phyloP scores from a whole-genome alignment of 768 basidiomycete species.

The Podaxis sp. region DNA sequence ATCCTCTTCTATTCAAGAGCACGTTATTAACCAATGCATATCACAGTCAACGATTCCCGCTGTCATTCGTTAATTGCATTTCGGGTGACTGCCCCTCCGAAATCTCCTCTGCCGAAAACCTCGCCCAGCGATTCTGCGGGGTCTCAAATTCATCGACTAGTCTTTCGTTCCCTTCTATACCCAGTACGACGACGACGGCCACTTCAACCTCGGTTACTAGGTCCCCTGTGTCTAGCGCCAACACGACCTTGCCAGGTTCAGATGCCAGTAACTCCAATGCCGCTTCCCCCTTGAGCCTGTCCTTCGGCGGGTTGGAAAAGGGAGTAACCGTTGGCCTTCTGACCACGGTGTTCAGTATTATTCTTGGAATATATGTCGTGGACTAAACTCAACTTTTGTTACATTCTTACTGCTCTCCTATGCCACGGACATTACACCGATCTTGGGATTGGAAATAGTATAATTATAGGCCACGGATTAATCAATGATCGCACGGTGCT shows the following conservation, averaged over 20 bases:
- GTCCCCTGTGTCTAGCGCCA: not conserved
- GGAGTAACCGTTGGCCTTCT: not conserved
- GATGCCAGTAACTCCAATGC: constrained; percentile 1
- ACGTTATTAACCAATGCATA: not conserved
- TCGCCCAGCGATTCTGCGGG: constrained; percentile 50
- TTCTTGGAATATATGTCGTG: not conserved
- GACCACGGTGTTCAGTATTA: not conserved
- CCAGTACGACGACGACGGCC: constrained; percentile 14
- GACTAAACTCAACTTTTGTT: not conserved
- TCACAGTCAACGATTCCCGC: constrained; percentile 35
- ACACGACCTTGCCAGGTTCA: not conserved
- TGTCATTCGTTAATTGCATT: constrained; percentile 37
- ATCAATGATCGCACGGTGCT: too few species aligned
- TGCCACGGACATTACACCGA: not conserved
- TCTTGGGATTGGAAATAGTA: not conserved
- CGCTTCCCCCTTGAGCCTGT: not conserved
- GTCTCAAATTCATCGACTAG: constrained; percentile 34
- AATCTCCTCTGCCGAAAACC: constrained; percentile 37
- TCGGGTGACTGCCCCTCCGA: constrained; percentile 34
- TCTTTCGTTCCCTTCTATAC: constrained; percentile 35
- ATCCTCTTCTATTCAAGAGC: not conserved
- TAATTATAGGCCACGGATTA: not conserved
- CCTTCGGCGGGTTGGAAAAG: not conserved
- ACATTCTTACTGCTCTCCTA: not conserved
- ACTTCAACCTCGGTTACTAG: not conserved